Evolutionary conservation across 1,284 basidiomycete genomes (phyloP), one percentile per base, ranked within the genome.

Genomic region (Phellinidium pouzarii): DNA sequence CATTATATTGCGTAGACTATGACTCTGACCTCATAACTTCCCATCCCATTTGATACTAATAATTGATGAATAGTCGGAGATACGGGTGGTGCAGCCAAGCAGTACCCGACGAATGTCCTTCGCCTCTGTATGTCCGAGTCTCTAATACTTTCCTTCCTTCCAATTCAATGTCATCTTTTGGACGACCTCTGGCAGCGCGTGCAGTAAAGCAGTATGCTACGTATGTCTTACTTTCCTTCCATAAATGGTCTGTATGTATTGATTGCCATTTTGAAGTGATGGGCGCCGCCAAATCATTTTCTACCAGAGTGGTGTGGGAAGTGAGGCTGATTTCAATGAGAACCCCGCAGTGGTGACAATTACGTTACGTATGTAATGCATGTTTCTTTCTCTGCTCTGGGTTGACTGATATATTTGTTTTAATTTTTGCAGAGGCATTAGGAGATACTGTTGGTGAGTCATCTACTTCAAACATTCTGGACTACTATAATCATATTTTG

Each of bases 261-360:
- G n/a, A 27, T 50, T n/a, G 27, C 22, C n/a, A n/a, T 4, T 17
- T 23, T 60, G 52, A 42, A 59, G 58, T 19, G 37, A 55, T 19
- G 52, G 55, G 11, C 59, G 46, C 27, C 37, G 45, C 27, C 62
- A 62, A 38, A 57, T 62, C 22, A 59, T 62, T 31, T 62, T 59
- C 20, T 62, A 64, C 31, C 60, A 60, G 48, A 59, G 59, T 37
- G 62, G 62, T 19, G 62, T 64, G n/a, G 62, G 61, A 17, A 58
- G 58, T 4, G 59, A 62, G 50, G 55, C 59, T 23, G 41, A 62
- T 38, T 64, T 64, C 38, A 17, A 45, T 3, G 62, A 60, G 1
- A 44, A 60, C 17, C 41, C 43, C 3, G 52, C 45, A 4, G 48
- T 20, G n/a, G 55, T 44, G 4, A 50, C 54, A 20, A 53, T 42